Base-by-base conservation (phyloP, 2,329 filamentous ascomycete genomes). In the Fusarium globosum region DNA sequence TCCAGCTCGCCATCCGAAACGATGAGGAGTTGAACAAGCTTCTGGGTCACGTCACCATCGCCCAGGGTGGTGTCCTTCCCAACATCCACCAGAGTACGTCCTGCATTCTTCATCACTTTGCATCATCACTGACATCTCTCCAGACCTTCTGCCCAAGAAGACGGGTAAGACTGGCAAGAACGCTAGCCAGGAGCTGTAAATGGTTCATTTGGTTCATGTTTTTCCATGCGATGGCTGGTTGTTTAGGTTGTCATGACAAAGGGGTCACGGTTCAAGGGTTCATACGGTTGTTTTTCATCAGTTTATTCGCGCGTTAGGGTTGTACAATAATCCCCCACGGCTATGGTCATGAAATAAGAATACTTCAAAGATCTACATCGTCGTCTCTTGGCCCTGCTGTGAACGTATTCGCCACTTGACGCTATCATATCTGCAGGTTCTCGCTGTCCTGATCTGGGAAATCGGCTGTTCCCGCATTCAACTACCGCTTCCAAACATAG, bases 21-120 rank as follows among this genome's bases (percentile, higher is more conserved):
- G 96, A 98, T 86, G 96, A 98, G 91, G 96, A 99, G 88, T 86
- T 98, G 93, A 98, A 98, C 93, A 98, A 97, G 91, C 92, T 97
- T 73, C 90, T 97, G 76, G 95, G 95, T 67, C 94, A 97, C 84
- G 95, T 97, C 86, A 98, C 95, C 83, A 97, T 97, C 81, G 95
- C 95, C 84, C 95, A 97, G 88, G 95, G 94, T 88, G 94, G 94
- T 95, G 95, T 97, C 78, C 90, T 97, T 76, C 95, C 95, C 85
- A 97, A 97, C 91, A 97, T 97, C 79, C 94, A 97, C 89, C 94
- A 96, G 88, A 97, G 94, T 97, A 91, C 79, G 94, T 90, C 48
- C 2, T 39, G 65, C 45, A 12, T 41, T 52, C 39, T 8, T 5
- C 2, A 16, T 28, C 12, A 9, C 7, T 18, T 46, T 7, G 4